Evolutionary conservation across 2,329 filamentous ascomycete genomes (phyloP), one percentile per base, ranked within the genome.

Genomic region (Chalara sp.): DNA sequence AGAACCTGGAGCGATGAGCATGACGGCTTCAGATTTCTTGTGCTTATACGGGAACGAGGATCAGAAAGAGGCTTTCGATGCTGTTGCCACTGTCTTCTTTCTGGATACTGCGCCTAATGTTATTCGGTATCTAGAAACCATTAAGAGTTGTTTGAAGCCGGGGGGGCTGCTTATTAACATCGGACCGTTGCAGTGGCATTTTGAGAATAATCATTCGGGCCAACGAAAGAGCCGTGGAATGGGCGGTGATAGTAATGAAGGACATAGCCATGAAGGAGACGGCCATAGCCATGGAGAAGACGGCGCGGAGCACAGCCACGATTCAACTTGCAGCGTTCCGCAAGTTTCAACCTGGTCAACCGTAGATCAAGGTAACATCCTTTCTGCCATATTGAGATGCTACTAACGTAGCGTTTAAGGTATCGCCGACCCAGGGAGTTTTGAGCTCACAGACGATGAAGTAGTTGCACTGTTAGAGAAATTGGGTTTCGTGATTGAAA

Each of bases 41-140:
- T 85, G 89, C n/a, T 69, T 91, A 1, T 99, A 99, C 66, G 78
- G 76, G 30, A 76, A 84, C 52, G 73, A 78, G 1, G 76, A 79
- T 0, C 80, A 87, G 59, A 68, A 70, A 6, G 76, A 76, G 0
- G 62, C 68, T 0, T 97, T 90, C 67, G 84, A 96, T 62, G 90
- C 86, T 1, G 89, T 97, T 2, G 83, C 88, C 0, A 89, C 87
- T 3, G 87, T 96, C 8, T 99, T 97, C 72, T 99, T 99, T 72
- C 85, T 99, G 52, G 95, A 99, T 67, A 99, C 93, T 1, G 93
- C 93, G 2, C 91, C 92, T 1, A 97, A 99, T 65, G 67, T 96
- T 32, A 86, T 97, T 49, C 81, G 86, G 2, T 99, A 99, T 65
- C 80, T 99, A 33, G 84, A 95, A 64, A 84, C 90, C 1, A 87